Evolutionary conservation across 106 monocot species (phyloP).

Genomic region (Cymbidium sinense): DNA sequence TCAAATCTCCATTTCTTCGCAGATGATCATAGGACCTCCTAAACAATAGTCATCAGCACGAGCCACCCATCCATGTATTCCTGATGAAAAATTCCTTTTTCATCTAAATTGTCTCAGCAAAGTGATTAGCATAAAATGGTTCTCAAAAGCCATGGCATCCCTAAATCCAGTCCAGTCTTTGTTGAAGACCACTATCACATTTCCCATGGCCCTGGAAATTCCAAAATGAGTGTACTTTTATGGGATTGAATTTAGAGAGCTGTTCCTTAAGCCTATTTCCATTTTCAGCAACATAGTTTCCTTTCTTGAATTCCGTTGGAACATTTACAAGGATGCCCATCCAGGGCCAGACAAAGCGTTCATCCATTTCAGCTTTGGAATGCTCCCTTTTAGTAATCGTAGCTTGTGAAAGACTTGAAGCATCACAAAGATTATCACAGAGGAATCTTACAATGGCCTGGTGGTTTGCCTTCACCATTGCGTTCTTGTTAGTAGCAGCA

Average conservation of each 20-base stretch:
- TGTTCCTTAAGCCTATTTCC: slow-evolving; percentile 34
- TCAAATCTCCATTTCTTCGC: slow-evolving; percentile 51
- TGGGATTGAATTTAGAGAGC: slow-evolving; percentile 43
- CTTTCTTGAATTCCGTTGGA: slow-evolving; percentile 37
- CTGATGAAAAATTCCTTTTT: slow-evolving; percentile 5
- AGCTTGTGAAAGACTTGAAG: slow-evolving; percentile 7
- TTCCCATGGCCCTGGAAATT: slow-evolving; percentile 49
- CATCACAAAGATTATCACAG: slow-evolving; percentile 25
- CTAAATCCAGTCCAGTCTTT: slow-evolving; percentile 73
- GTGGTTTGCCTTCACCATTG: slow-evolving; percentile 49
- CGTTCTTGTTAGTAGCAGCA: slow-evolving; percentile 24
- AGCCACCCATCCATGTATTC: slow-evolving; percentile 75
- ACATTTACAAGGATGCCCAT: slow-evolving; percentile 71
- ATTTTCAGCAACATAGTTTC: slow-evolving; percentile 34
- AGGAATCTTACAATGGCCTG: slow-evolving; percentile 48
- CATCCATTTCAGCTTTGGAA: slow-evolving; percentile 22
- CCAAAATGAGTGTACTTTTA: slow-evolving; percentile 46
- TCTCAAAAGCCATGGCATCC: slow-evolving; percentile 65
- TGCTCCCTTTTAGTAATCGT: slow-evolving; percentile 7
- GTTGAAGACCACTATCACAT: slow-evolving; percentile 52
- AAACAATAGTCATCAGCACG: slow-evolving; percentile 49
- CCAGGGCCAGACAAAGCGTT: slow-evolving; percentile 79
- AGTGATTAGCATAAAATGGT: slow-evolving; percentile 34
- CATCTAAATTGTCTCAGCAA: slow-evolving; percentile 36
- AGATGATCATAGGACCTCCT: slow-evolving; percentile 32